phyloP scores from a whole-genome alignment of 495 filamentous ascomycete species.

The Chaetomium fimeti region DNA sequence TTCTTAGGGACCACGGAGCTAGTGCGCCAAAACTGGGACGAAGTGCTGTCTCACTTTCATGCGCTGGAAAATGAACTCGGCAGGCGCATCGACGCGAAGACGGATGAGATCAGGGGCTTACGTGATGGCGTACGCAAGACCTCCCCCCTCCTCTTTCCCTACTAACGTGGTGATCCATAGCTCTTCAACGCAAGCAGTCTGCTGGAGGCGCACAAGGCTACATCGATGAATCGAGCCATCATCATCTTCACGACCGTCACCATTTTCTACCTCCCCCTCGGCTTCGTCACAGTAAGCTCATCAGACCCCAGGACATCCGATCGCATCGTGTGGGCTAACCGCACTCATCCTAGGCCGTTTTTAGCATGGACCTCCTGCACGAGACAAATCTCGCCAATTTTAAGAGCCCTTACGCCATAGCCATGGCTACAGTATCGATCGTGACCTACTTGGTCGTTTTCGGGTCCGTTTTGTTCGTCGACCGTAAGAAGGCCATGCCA shows the following conservation, averaged over 20 bases:
- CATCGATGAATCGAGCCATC: slow-evolving; percentile 6
- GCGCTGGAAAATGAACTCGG: neutral
- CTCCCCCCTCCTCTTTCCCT: neutral
- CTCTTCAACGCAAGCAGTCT: neutral
- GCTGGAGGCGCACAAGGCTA: slow-evolving; percentile 1
- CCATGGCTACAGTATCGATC: neutral
- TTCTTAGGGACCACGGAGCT: neutral
- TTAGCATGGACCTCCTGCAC: slow-evolving; percentile 10
- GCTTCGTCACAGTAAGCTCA: slow-evolving; percentile 7
- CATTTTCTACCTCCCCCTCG: slow-evolving; percentile 4
- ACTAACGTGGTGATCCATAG: neutral
- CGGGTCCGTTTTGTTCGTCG: neutral
- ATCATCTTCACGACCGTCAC: slow-evolving; percentile 9
- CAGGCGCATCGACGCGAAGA: slow-evolving; percentile 2
- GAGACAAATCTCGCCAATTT: neutral
- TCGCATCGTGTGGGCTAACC: neutral
- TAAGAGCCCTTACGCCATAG: neutral
- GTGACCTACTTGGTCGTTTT: neutral
- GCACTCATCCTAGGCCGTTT: neutral
- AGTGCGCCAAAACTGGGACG: neutral
- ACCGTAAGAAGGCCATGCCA: neutral
- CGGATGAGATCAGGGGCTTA: neutral
- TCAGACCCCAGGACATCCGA: too few relatives aligned
- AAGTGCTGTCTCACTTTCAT: neutral
- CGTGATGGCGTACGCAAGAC: neutral